Evolutionary conservation across 768 basidiomycete genomes (phyloP).

Genomic region (Mycena olivaceomarginata): DNA sequence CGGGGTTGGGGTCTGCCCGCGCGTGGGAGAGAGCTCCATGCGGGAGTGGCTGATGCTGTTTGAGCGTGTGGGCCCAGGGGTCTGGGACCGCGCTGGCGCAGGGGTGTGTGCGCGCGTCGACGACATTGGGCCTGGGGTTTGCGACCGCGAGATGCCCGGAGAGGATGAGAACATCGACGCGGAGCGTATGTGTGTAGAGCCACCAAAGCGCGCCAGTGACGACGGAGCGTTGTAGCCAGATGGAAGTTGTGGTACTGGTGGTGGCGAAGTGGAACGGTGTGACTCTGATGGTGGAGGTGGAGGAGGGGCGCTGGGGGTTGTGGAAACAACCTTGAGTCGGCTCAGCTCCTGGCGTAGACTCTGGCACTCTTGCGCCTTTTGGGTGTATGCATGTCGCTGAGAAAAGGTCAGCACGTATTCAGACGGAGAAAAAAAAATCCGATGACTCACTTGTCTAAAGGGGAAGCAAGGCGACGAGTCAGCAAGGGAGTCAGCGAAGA

Average conservation of each 20-base stretch:
- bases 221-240: slow-evolving; percentile 58
- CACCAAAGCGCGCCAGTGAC: slow-evolving; percentile 64
- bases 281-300: slow-evolving; percentile 52
- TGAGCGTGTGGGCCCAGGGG: slow-evolving; percentile 48
- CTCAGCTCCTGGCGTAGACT: slow-evolving; percentile 79
- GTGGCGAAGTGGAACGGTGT: slow-evolving; percentile 54
- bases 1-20: slow-evolving; percentile 67
- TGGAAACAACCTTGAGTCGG: slow-evolving; percentile 70
- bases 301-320: slow-evolving; percentile 61
- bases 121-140: slow-evolving; percentile 52
- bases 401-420: slow-evolving; percentile 38
- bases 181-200: slow-evolving; percentile 74
- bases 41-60: slow-evolving; percentile 39
- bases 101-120: slow-evolving; percentile 65
- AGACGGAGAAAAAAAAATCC: slow-evolving; percentile 32
- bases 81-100: slow-evolving; percentile 56
- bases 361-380: slow-evolving; percentile 85
- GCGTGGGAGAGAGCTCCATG: slow-evolving; percentile 48
- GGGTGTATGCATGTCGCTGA: slow-evolving; percentile 76
- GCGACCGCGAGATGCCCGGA: slow-evolving; percentile 58
- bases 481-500: slow-evolving; percentile 48
- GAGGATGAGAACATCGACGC: slow-evolving; percentile 68
- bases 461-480: slow-evolving; percentile 44
- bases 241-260: slow-evolving; percentile 60
- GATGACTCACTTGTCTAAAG: slow-evolving; percentile 77